A percentile compares a stretch with the other conserved stretches of the same genome.
Conservation (phyloP, 2,329 filamentous ascomycete genomes). For the Diplodia intermedia region DNA sequence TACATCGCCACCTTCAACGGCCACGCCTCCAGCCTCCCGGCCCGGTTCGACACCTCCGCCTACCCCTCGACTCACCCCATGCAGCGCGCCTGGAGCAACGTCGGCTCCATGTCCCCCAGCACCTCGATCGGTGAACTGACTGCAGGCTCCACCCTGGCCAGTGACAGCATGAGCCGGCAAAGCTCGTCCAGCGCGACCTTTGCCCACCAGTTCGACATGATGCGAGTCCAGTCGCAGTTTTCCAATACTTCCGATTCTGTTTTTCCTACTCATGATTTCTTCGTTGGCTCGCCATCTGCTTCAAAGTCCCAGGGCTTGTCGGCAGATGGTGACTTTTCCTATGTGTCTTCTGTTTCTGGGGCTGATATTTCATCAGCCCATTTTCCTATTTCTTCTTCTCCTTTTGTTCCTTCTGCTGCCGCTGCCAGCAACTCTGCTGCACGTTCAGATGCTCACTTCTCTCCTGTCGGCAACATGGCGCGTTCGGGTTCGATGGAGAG, state of each 20-base stretch:
- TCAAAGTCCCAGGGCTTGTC: conserved; percentile 33
- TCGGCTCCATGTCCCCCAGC: conserved; percentile 46
- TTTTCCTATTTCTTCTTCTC: conserved; percentile 44
- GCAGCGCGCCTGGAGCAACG: conserved; percentile 40
- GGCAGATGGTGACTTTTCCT: conserved; percentile 30
- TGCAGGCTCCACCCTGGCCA: conserved; percentile 46
- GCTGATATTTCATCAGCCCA: conserved; percentile 34
- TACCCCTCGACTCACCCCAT: conserved; percentile 38
- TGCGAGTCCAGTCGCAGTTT: conserved; percentile 53
- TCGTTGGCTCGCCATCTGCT: conserved; percentile 35
- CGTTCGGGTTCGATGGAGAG: conserved; percentile 44
- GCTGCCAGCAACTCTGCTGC: conserved; percentile 37
- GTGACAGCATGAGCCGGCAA: conserved; percentile 54
- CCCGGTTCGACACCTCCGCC: conserved; percentile 34
- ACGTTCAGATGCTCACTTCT: conserved; percentile 27
- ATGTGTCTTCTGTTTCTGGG: conserved; percentile 33
- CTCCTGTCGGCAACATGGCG: conserved; percentile 17
- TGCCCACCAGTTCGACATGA: conserved; percentile 52
- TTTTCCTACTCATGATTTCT: conserved; percentile 42
- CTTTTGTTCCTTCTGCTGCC: conserved; percentile 44
- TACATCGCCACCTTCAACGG: conserved; percentile 45
- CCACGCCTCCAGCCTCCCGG: conserved; percentile 31
- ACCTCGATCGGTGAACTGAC: conserved; percentile 49
- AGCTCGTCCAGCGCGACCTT: conserved; percentile 52
- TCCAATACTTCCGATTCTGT: conserved; percentile 46